Base-by-base conservation (phyloP, 805 yeast species). In the Maudiozyma serrabonitensis region DNA sequence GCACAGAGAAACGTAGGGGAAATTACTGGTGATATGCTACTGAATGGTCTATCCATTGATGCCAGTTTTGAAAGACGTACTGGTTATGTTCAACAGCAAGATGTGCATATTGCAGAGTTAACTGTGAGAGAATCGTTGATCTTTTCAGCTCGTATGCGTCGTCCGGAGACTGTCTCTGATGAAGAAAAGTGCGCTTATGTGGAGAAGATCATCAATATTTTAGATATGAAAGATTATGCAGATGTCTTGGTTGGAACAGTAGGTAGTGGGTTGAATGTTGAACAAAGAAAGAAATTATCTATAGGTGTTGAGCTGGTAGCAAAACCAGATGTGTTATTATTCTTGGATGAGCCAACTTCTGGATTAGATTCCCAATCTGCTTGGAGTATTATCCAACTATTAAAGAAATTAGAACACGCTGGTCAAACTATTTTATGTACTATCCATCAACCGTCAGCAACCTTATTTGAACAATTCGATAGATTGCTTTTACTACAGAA, bases 61-160 rank as follows among this genome's bases (percentile, higher is more conserved):
- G 65, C 68, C 28, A 75, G 84, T 40, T 81, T 81, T 67, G 56
- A 64, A 62, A 68, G 81, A 57, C 71, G 71, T 53, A 81, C 81
- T 51, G 87, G 87, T 50, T 82, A 82, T 62, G 86, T 79, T 44
- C 87, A 82, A 61, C 88, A 82, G 66, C 87, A 81, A 57, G 87
- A 82, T 73, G 63, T 82, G 46, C 88, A 82, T 61, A 69, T 81
- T 55, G 69, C 73, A 9, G 75, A 80, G 38, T 69, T 80, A 18
- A 81, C 87, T 41, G 87, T 82, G 15, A 75, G 87, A 58, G 88
- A 82, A 63, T 82, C 88, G 8, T 70, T 82, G 53, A 62, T 68
- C 46, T 81, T 82, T 56, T 73, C 82, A 47, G 88, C 88, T 11
- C 65, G 76, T 45, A 69, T 82, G 63, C 75, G 88, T 64, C 85